These are phyloP conservation scores for Sporothrix pallida DNA, from an alignment of 2,329 filamentous ascomycete genomes.

Conservation along the genomic window DNA sequence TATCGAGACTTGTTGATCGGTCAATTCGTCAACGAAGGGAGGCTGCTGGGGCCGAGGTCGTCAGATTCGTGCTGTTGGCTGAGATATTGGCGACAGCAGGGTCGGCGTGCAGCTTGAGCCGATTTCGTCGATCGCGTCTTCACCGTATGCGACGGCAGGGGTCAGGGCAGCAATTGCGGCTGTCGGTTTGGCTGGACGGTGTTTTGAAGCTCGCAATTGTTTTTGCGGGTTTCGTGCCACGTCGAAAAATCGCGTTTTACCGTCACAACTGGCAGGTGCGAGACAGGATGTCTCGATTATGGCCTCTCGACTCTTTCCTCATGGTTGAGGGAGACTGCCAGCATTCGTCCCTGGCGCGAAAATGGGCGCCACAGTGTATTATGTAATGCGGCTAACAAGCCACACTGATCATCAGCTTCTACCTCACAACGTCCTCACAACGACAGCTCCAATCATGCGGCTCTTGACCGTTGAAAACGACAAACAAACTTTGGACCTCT, in stretches of 20 bases:
- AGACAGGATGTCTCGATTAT: conserved; percentile 25
- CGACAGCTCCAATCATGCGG: neutral
- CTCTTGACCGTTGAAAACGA: neutral
- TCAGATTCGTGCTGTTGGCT: neutral
- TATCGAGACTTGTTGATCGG: too few relatives aligned
- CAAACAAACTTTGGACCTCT: too few relatives aligned
- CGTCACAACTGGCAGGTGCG: neutral
- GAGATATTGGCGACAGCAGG: neutral
- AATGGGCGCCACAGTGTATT: conserved; percentile 10
- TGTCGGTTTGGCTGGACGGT: neutral
- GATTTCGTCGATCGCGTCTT: neutral
- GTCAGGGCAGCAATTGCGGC: neutral
- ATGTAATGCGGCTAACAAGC: conserved; percentile 16
- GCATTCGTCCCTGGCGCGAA: neutral
- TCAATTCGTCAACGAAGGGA: neutral
- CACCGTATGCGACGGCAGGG: conserved; percentile 14
- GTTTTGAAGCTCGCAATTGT: neutral
- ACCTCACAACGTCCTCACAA: neutral
- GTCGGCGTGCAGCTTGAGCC: neutral
- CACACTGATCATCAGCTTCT: neutral
- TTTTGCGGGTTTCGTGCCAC: neutral
- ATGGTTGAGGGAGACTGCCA: conserved; percentile 16
- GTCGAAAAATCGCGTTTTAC: neutral
- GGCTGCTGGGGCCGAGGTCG: neutral
- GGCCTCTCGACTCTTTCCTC: conserved; percentile 19